Conservation (phyloP, 192 early-diverging fungal species). For the Linnemannia zychae region DNA sequence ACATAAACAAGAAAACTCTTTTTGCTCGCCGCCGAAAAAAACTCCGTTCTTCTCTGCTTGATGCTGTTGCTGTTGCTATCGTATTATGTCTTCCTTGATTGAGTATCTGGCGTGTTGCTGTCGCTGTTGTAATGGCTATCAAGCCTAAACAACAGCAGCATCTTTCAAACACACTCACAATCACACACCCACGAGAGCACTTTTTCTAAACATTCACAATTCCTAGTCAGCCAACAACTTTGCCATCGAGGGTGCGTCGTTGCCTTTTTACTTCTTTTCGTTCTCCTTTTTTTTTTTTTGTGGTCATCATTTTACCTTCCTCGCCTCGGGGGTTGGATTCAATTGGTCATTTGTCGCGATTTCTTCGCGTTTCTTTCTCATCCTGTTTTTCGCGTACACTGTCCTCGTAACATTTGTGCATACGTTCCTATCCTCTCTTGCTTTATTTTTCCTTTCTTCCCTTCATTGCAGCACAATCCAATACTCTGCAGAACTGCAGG, state of each 20-base stretch:
- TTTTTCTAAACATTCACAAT: background rate
- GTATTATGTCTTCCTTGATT: background rate
- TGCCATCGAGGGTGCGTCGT: background rate
- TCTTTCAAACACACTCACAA: background rate
- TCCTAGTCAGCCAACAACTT: constrained; percentile 2
- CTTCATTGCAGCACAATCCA: background rate
- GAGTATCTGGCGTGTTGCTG: background rate
- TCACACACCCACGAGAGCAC: background rate
- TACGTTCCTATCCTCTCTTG: background rate
- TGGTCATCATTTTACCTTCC: background rate
- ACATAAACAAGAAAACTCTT: too few species aligned
- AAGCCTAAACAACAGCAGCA: background rate
- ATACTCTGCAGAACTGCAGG: too few species aligned
- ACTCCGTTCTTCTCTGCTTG: too few species aligned
- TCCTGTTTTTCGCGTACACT: background rate
- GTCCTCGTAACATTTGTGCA: constrained; percentile 1
- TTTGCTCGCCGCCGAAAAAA: too few species aligned
- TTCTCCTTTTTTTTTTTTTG: background rate
- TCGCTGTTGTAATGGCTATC: background rate
- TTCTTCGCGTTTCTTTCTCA: too few species aligned
- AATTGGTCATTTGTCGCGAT: background rate
- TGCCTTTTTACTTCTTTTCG: background rate
- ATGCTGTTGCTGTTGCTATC: background rate
- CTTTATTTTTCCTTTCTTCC: background rate
- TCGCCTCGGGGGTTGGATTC: too few species aligned